Percentiles rank a stretch among this genome's conserved stretches.
These are phyloP conservation scores for Arabidopsis lyrata DNA, from an alignment of 441 rosid genomes.

Conservation along the genomic window DNA sequence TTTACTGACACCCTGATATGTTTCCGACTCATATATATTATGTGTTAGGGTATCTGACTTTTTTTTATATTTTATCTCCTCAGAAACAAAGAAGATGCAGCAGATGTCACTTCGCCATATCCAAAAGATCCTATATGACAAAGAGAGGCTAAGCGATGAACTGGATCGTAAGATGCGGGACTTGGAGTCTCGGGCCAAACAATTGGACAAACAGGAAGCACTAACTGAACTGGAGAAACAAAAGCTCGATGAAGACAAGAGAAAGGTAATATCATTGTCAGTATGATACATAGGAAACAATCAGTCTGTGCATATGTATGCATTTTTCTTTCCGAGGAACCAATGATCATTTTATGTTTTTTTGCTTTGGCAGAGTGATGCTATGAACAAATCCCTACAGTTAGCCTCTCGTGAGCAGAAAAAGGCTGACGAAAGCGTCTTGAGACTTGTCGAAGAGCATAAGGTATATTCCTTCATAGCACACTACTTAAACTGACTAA, in stretches of 20 bases:
- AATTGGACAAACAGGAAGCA: constrained; percentile 78
- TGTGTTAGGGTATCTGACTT: constrained; percentile 56
- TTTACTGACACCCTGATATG: constrained; percentile 50
- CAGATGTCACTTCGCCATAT: constrained; percentile 63
- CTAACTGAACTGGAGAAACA: constrained; percentile 83
- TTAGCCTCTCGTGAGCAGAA: constrained; percentile 81
- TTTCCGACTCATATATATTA: constrained; percentile 56
- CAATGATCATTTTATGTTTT: constrained; percentile 16
- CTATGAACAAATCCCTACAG: constrained; percentile 68
- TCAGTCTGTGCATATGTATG: constrained; percentile 3
- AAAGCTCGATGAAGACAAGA: constrained; percentile 83
- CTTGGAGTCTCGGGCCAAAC: constrained; percentile 63
- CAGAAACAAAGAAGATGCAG: constrained; percentile 92
- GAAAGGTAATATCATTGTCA: constrained; percentile 54
- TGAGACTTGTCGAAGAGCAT: constrained; percentile 83
- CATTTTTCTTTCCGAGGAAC: constrained; percentile 8
- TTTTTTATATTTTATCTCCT: constrained; percentile 44
- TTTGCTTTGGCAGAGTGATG: constrained; percentile 60
- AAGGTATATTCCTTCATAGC: constrained; percentile 52
- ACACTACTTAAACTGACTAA: constrained; percentile 13
- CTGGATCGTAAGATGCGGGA: constrained; percentile 65
- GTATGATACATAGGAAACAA: constrained; percentile 5
- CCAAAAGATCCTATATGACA: constrained; percentile 67
- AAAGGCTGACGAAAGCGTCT: constrained; percentile 76
- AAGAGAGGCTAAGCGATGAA: constrained; percentile 65